Evolutionary conservation across 2,329 filamentous ascomycete species (phyloP).

Genomic region (Fusarium acutatum): DNA sequence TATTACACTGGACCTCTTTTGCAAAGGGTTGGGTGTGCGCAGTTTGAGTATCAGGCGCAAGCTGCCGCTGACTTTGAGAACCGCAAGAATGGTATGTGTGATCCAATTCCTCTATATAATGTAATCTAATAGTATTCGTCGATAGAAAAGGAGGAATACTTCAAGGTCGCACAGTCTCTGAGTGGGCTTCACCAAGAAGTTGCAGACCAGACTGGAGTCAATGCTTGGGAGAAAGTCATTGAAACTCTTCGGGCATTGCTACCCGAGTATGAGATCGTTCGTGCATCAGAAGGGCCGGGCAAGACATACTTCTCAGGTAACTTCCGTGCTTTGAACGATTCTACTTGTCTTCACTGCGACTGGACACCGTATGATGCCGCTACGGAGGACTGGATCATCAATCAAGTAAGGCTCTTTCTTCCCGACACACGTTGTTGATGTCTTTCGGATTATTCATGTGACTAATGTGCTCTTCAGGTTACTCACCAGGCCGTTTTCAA

Average conservation of each 20-base stretch:
- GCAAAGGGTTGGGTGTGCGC: not conserved
- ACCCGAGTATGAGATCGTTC: not conserved
- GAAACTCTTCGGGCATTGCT: not conserved
- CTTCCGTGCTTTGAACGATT: not conserved
- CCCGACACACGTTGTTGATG: accelerated
- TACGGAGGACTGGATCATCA: not conserved
- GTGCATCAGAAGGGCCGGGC: not conserved
- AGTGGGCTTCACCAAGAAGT: not conserved
- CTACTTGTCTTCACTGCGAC: not conserved
- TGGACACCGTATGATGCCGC: not conserved
- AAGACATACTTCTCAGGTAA: not conserved
- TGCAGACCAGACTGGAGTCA: not conserved
- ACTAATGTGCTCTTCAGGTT: not conserved
- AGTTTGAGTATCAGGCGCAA: not conserved
- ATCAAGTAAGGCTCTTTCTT: not conserved
- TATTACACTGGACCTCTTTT: not conserved
- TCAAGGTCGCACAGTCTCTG: not conserved
- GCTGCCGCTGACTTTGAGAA: not conserved
- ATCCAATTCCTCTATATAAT: accelerated
- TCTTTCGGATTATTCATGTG: accelerated
- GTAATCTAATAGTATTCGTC: not conserved
- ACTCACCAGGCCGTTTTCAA: not conserved
- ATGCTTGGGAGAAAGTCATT: not conserved
- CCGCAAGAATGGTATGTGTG: not conserved
- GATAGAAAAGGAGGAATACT: not conserved